Evolutionary conservation across 2,329 filamentous ascomycete species (phyloP), one percentile per base, ranked within the genome.

Genomic region (Cercospora sp.): DNA sequence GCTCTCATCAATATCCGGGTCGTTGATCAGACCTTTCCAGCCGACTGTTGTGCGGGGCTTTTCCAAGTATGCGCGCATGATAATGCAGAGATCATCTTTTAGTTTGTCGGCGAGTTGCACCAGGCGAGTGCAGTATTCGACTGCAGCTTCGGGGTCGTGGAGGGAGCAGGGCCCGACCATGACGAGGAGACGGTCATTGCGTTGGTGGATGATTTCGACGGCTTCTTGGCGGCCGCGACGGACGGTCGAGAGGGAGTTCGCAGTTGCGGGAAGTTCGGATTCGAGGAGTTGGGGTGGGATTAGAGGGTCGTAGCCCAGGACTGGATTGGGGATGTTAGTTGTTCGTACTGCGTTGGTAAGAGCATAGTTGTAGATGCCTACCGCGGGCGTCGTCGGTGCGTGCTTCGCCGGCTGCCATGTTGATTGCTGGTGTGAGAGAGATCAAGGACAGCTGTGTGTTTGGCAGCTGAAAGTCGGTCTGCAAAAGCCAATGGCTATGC

Each of bases 21-120:
- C 95, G 82, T 99, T 99, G 86, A 99, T 97, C 80, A 99, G 86
- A 63, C 95, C 95, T 84, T 99, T 99, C 95, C 95, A 99, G 79
- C 95, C 95, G 60, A 99, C 94, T 0, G 95, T 99, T 60, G 95
- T 99, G 69, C 95, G 90, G 51, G 95, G 95, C 87, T 99, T 99
- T 86, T 99, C 95, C 62, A 99, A 90, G 87, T 99, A 99, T 78
- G 94, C 93, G 75, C 95, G 92, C 95, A 99, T 99, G 77, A 99
- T 90, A 79, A 99, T 91, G 80, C 90, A 90, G 58, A 99, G 86
- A 79, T 98, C 94, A 75, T 89, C 85, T 69, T 89, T 88, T 70
- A 97, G 89, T 85, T 91, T 92, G 72, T 91, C 88, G 68, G 93
- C 88, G 59, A 97, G 84, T 63, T 85, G 82, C 82, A 93, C 91